Conservation (phyloP, 768 basidiomycete species). For the Xerocomellus amylosporus region DNA sequence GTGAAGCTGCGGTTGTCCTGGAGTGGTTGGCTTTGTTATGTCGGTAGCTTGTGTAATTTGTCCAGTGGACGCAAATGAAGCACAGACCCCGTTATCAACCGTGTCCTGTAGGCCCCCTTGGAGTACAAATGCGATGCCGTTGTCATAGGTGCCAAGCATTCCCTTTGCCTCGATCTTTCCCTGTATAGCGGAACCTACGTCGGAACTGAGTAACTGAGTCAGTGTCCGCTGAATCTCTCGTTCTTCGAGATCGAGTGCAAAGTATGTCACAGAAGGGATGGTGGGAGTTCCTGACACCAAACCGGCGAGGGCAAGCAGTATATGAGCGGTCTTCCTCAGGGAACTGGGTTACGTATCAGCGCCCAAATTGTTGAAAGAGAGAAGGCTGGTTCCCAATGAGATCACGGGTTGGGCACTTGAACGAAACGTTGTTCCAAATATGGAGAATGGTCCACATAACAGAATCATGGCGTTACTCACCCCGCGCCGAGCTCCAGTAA, state of each 20-base stretch:
- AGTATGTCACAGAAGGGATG: slow-evolving; percentile 67
- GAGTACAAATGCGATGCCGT: slow-evolving; percentile 76
- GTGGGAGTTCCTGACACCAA: slow-evolving; percentile 39
- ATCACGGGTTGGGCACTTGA: neutral
- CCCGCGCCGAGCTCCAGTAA: slow-evolving; percentile 94
- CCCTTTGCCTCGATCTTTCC: slow-evolving; percentile 82
- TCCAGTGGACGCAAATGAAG: slow-evolving; percentile 30
- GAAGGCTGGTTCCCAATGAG: too few species aligned
- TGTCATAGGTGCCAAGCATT: slow-evolving; percentile 89
- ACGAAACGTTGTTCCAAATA: neutral
- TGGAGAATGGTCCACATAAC: neutral
- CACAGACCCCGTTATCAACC: slow-evolving; percentile 3
- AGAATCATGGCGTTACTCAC: slow-evolving; percentile 43
- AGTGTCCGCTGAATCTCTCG: slow-evolving; percentile 83
- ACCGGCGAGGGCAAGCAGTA: slow-evolving; percentile 68
- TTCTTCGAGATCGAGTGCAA: slow-evolving; percentile 90
- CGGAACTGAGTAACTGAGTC: slow-evolving; percentile 57
- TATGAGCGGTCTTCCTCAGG: slow-evolving; percentile 83
- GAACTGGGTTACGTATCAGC: slow-evolving; percentile 47
- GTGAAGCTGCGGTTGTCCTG: slow-evolving; percentile 62
- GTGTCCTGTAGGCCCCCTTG: slow-evolving; percentile 33
- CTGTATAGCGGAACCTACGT: slow-evolving; percentile 55
- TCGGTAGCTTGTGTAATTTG: neutral
- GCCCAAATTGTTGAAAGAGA: neutral
- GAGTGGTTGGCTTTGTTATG: slow-evolving; percentile 41